Percentiles rank a stretch among this genome's conserved stretches.
Conservation (phyloP, 2,329 filamentous ascomycete species). For the Parascedosporium putredinis region DNA sequence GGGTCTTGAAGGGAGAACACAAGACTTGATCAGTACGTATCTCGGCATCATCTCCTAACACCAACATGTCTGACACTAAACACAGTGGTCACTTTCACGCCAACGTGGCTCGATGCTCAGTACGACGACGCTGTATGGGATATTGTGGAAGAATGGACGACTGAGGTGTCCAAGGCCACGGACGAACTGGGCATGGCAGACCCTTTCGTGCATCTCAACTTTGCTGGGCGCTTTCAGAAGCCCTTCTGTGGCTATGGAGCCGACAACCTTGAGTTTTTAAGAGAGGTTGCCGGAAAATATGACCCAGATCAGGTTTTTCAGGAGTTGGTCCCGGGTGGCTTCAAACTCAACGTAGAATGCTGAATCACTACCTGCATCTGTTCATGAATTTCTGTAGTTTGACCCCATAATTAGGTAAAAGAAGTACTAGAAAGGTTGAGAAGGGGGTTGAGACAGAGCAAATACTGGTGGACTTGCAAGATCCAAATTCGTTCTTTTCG, state of each 20-base stretch:
- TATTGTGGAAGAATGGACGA: not conserved
- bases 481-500: slow-evolving; percentile 27
- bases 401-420: too few species aligned
- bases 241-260: not conserved
- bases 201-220: not conserved
- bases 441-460: too few species aligned
- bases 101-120: not conserved
- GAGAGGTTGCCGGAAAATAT: not conserved
- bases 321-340: not conserved
- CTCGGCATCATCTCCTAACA: too few species aligned
- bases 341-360: not conserved
- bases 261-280: not conserved
- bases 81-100: too few species aligned
- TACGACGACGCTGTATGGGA: not conserved
- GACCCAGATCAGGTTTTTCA: not conserved
- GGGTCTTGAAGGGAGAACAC: not conserved
- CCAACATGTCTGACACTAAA: too few species aligned
- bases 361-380: too few species aligned
- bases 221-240: not conserved
- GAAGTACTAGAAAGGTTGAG: too few species aligned
- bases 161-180: not conserved
- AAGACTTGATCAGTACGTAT: not conserved
- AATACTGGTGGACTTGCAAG: too few species aligned
- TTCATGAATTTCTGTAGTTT: too few species aligned
- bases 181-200: not conserved